Evolutionary conservation across 441 rosid genomes (phyloP).

Genomic region (Heliophila coronopifolia): DNA sequence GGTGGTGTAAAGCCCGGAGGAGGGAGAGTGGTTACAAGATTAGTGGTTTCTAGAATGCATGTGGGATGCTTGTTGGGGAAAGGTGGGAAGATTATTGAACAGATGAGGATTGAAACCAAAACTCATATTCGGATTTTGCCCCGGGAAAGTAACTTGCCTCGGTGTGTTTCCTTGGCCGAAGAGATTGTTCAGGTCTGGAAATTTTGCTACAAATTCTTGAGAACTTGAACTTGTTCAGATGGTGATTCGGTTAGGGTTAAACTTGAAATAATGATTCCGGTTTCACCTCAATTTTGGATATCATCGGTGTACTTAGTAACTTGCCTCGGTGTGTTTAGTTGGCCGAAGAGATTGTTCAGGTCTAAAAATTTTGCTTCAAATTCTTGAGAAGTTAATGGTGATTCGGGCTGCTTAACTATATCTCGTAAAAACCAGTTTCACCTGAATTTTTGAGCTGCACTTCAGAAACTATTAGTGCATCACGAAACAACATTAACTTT

Average conservation of each 20-base stretch:
- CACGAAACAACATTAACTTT: no score
- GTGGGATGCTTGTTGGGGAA: slow-evolving; percentile 94
- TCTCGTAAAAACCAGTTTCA: neutral
- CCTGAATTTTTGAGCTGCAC: no score
- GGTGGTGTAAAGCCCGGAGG: slow-evolving; percentile 48
- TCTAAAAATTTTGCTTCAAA: slow-evolving; percentile 19
- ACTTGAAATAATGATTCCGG: neutral
- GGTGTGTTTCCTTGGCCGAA: slow-evolving; percentile 69
- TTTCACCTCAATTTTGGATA: no score
- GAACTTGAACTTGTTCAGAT: neutral
- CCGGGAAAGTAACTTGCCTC: slow-evolving; percentile 73
- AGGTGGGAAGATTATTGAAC: slow-evolving; percentile 96
- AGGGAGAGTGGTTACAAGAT: slow-evolving; percentile 63
- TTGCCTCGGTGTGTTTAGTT: slow-evolving; percentile 80
- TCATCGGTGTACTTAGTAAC: no score
- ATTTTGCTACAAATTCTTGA: neutral
- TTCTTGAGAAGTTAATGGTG: neutral
- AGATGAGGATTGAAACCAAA: slow-evolving; percentile 96
- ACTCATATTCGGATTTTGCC: slow-evolving; percentile 95
- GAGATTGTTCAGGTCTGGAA: slow-evolving; percentile 87
- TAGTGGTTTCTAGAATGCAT: slow-evolving; percentile 81
- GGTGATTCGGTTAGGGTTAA: no score
- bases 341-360: slow-evolving; percentile 95
- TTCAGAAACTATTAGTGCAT: no score
- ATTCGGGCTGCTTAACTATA: no score